Evolutionary conservation across 176 grass and related monocot species (phyloP).

Genomic region (Hordeum vulgare): MorexV3_pseudomolecules_assembly NC_058522.1:152803161-152803660

Average conservation of each 20-base stretch:
- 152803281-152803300: background rate
- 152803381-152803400: background rate
- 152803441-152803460: background rate
- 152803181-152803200: no score
- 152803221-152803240: no score
- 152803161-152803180: no score
- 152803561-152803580: constrained; percentile 19
- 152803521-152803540: background rate
- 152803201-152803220: no score
- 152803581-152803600: constrained; percentile 5
- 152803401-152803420: background rate
- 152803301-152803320: background rate
- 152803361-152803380: background rate
- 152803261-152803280: background rate
- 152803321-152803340: background rate
- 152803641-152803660: background rate
- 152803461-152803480: background rate
- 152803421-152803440: background rate
- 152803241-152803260: no score
- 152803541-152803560: background rate
- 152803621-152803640: constrained; percentile 10
- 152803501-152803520: background rate
- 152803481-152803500: background rate
- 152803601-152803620: constrained; percentile 3
- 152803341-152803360: background rate